Base-by-base conservation (phyloP, 768 basidiomycete species). In the Mycena kentingensis region DNA sequence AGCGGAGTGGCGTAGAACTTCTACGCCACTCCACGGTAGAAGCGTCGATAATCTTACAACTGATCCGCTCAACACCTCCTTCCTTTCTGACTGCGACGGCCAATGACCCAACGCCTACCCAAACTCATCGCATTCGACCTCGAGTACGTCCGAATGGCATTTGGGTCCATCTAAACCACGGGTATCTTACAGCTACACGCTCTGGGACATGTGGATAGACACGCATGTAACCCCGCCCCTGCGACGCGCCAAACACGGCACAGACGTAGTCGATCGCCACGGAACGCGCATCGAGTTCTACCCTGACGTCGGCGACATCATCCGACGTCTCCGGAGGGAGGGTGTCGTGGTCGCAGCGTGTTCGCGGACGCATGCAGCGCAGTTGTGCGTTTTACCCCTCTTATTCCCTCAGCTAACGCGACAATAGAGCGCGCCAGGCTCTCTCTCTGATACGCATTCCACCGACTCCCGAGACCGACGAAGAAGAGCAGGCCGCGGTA, bases 141-240 rank as follows among this genome's bases (percentile, higher is more conserved):
- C 15, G 91, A 93, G 86, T 92, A 66, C 18, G 65, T 64, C 27
- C 21, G n/a, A 48, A 22, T 27, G 22, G 24, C n/a, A 32, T 24
- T 42, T 11, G 22, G 13, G 15, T n/a, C 31, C 13, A 39, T 29
- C 48, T 47, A 13, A 16, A 41, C 52, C 6, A 39, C 24, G 6
- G 22, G 8, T 29, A 18, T 4, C 2, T 25, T 19, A 12, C 55
- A 91, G 90, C 64, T 93, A 88, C 66, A 93, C 92, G 0, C 73
- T 93, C 5, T 93, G 90, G 91, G 81, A 86, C 51, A 73, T 93
- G 15, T 93, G 90, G 91, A 86, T 93, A 46, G 92, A 94, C 66
- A 84, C 84, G 16, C 87, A 92, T 65, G 76, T 89, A 46, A 71
- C 77, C 37, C 80, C 83, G 26, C 83, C 87, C 6, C 67, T 89